Evolutionary conservation across 345 rosid species (phyloP), one percentile per base, ranked within the genome.

Genomic region (Acer negundo): DNA sequence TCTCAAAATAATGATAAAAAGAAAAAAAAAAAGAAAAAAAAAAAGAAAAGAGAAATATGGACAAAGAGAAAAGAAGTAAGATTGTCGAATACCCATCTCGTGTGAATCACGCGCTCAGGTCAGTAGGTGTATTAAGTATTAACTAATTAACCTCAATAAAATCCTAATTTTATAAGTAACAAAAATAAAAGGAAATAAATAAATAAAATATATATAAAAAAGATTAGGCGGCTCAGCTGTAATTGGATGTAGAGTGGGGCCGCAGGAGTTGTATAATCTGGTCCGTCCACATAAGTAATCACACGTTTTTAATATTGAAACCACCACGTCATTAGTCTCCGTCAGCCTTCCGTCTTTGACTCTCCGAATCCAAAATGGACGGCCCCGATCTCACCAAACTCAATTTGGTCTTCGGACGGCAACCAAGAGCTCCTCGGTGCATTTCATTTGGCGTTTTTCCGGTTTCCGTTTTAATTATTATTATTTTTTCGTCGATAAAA

Each of bases 331-430:
- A 79, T 44, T 31, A 53, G 38, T 51, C 61, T 44, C 73, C 65
- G 3, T 2, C 15, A 61, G 79, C 88, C 90, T 85, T 84, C 70
- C 74, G 76, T 86, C 53, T 75, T 76, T 75, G 81, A 81, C 79
- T 44, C 19, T 13, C 69, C 75, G 10, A 24, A 23, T 13, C 75
- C 70, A 1, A 35, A 73, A 75, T 77, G 64, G 66, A 84, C 75
- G 86, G 85, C 15, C 26, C 16, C 31, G 44, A 75, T 62, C 55
- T 55, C 49, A 23, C 67, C 69, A 13, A 75, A 6, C 38, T 17
- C 53, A 23, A 15, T 4, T 42, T 7, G 9, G 15, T 3, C 12
- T 61, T 20, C 10, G 74, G 86, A 74, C 80, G 84, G 87, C 86
- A 47, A 80, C n/a, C 4, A 0, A 16, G 10, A 38, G n/a, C 73